Evolutionary conservation across 257 asterid genomes (phyloP), one percentile per base, ranked within the genome.

Genomic region (Salvia miltiorrhiza): DNA sequence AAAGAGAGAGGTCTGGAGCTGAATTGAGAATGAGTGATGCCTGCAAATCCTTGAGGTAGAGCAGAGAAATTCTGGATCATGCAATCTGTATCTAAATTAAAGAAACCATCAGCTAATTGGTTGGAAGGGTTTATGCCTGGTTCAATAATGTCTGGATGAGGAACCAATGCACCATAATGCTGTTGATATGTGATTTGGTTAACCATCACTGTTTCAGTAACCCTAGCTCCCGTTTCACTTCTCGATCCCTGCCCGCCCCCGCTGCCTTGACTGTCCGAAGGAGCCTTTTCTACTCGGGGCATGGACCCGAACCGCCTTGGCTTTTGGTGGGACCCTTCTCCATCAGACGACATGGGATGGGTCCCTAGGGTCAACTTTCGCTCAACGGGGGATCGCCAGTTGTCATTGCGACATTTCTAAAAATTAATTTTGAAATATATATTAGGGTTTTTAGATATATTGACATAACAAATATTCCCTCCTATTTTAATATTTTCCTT

Each of bases 341-440:
- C 2, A 20, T 74, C 76, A 0, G 53, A 17, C 7, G 65, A 32
- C 5, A 12, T 17, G 0, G 41, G 16, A 0, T 16, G 17, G 20
- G 16, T 3, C 8, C 23, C 12, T 8, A 6, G 35, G 61, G 16
- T 53, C 0, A 75, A 7, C 40, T 63, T 69, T 4, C 79, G 37
- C 45, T 70, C 78, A 2, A 59, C 82, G 0, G 81, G 78, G 11
- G 87, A 49, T 26, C 84, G 79, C 85, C 90, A 78, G 32, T 76
- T 80, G 41, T 79, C 82, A 16, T 79, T 85, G 0, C 87, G 87
- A 17, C 82, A 82, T 78, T 82, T 85, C 90, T 85, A n/a, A 3
- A 12, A 24, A 12, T 10, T 23, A 6, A 24, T 12, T n/a, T 45
- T n/a, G 21, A 45, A 45, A 45, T 11, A 41, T 41, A 7, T 35